These are phyloP conservation scores for Leccinum obscurum DNA, from an alignment of 768 basidiomycete species.

Conservation along the genomic window DNA sequence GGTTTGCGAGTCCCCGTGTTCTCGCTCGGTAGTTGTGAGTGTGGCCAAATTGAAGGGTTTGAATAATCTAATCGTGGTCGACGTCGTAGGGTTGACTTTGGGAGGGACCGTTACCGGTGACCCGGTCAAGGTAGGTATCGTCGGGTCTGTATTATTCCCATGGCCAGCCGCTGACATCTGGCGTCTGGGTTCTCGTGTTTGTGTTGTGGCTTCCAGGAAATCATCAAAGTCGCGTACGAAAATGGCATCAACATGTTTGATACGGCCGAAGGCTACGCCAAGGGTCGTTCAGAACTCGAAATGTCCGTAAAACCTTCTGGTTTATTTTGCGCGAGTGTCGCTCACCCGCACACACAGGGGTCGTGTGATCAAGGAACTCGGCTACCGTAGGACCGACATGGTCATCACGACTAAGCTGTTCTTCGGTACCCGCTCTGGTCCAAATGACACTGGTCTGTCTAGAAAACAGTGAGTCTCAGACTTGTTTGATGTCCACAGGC, in stretches of 20 bases:
- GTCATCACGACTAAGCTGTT: constrained; percentile 59
- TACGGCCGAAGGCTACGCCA: constrained; percentile 45
- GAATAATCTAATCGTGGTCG: not conserved
- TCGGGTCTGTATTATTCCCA: not conserved
- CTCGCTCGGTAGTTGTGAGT: constrained; percentile 50
- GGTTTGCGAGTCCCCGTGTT: constrained; percentile 53
- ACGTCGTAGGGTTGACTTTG: constrained; percentile 42
- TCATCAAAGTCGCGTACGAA: constrained; percentile 55
- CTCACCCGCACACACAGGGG: constrained; percentile 34
- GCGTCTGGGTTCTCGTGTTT: not conserved
- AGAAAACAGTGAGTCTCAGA: constrained; percentile 29
- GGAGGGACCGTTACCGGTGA: constrained; percentile 50
- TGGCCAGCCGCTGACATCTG: not conserved
- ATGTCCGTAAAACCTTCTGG: constrained; percentile 37
- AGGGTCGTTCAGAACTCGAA: constrained; percentile 53
- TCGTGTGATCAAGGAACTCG: constrained; percentile 54
- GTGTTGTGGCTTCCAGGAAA: constrained; percentile 38
- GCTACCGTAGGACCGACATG: constrained; percentile 48
- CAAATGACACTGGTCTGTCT: constrained; percentile 41
- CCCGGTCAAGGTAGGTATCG: constrained; percentile 43
- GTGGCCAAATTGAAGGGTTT: not conserved
- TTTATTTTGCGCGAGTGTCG: not conserved
- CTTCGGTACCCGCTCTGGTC: constrained; percentile 52
- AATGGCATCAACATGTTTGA: constrained; percentile 53
- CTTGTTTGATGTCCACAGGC: not conserved